These are phyloP conservation scores for Dalbergia cultrata DNA, from an alignment of 306 rosid genomes.

Conservation along the genomic window DNA sequence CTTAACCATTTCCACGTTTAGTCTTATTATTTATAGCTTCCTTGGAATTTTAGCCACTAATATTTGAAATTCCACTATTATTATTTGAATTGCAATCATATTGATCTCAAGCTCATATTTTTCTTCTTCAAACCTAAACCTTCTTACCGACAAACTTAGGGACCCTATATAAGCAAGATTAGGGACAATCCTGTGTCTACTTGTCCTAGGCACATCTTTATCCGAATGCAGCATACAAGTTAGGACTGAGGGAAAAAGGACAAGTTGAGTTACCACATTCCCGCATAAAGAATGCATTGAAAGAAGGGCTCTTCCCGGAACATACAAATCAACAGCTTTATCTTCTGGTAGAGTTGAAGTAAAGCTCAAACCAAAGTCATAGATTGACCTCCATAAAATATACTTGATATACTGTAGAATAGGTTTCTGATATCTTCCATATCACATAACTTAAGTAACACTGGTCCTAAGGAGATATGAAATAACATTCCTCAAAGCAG, in stretches of 20 bases:
- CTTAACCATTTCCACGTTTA: background rate
- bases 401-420: too few species aligned
- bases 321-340: slow-evolving; percentile 94
- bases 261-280: slow-evolving; percentile 68
- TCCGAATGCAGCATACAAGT: too few species aligned
- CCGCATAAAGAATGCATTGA: slow-evolving; percentile 97
- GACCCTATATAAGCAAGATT: background rate
- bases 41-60: slow-evolving; percentile 3
- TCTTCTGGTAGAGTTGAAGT: slow-evolving; percentile 92
- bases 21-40: background rate
- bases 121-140: background rate
- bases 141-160: background rate
- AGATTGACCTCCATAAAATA: too few species aligned
- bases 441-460: too few species aligned
- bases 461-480: too few species aligned
- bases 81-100: background rate
- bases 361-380: slow-evolving; percentile 91
- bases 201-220: too few species aligned
- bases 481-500: too few species aligned
- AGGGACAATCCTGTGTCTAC: too few species aligned
- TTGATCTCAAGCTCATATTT: background rate
- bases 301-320: slow-evolving; percentile 84
- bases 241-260: slow-evolving; percentile 18
- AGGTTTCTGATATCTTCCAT: too few species aligned
- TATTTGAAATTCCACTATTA: background rate